Evolutionary conservation across 805 yeast species (phyloP).

Genomic region (Cyberlindnera maritima): DNA sequence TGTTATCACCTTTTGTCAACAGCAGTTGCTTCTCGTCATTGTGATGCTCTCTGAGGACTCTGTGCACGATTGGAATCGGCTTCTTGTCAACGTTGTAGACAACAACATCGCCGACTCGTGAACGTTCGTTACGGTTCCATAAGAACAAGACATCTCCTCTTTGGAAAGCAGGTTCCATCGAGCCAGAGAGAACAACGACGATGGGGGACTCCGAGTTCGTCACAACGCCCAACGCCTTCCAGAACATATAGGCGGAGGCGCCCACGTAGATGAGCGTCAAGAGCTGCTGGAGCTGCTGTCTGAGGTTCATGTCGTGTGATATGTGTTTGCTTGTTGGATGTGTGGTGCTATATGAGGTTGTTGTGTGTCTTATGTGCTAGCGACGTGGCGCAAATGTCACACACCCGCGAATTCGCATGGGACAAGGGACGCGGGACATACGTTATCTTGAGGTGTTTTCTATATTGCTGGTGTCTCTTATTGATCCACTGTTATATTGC

Average conservation of each 20-base stretch:
- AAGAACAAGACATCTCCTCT: slow-evolving; percentile 91
- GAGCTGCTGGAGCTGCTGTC: slow-evolving; percentile 60
- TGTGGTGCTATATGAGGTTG: neutral
- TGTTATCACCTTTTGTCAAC: slow-evolving; percentile 95
- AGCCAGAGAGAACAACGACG: slow-evolving; percentile 95
- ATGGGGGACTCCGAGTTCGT: slow-evolving; percentile 89
- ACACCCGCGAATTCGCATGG: too few species aligned
- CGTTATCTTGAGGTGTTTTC: too few species aligned
- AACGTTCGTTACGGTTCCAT: slow-evolving; percentile 75
- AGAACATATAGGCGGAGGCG: slow-evolving; percentile 86
- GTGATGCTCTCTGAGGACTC: slow-evolving; percentile 86
- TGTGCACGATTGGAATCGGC: slow-evolving; percentile 92
- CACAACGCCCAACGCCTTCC: slow-evolving; percentile 77
- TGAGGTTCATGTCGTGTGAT: slow-evolving; percentile 49
- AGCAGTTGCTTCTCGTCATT: slow-evolving; percentile 56
- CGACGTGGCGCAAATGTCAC: too few species aligned
- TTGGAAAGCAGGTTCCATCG: slow-evolving; percentile 99
- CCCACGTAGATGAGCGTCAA: slow-evolving; percentile 75
- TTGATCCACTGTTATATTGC: too few species aligned
- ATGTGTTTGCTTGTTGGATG: neutral
- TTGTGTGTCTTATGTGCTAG: neutral
- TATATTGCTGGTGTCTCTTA: too few species aligned
- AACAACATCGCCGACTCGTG: slow-evolving; percentile 87
- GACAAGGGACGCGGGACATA: too few species aligned
- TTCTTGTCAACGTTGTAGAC: slow-evolving; percentile 82